Evolutionary conservation across 192 early-diverging fungal genomes (phyloP), one percentile per base, ranked within the genome.

Genomic region (Linderina pennispora): DNA sequence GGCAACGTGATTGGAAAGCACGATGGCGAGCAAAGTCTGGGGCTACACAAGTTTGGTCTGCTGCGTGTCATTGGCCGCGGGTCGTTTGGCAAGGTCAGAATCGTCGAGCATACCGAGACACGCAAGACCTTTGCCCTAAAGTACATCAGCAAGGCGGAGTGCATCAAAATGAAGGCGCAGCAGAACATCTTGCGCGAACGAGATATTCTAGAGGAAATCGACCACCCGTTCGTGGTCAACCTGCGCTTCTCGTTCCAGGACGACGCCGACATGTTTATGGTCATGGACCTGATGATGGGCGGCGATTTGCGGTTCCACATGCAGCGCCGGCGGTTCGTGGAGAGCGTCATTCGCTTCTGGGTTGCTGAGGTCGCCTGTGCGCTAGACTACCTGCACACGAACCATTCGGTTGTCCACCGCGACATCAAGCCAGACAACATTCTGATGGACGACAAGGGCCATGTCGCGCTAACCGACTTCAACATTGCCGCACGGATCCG

Each of bases 341-440:
- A 96, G 65, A 78, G 78, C 42, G 79, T 82, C 0, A 77, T 98
- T 23, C 53, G 71, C 36, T 86, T 94, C 55, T 92, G 89, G 81
- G 80, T 89, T n/a, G 90, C 91, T 14, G 95, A 98, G 74, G 44
- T 92, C 7, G 74, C 83, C 31, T 90, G 76, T 40, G 92, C 86
- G 4, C 50, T 96, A 16, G 60, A 74, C 40, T 89, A 96, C 60
- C 71, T 98, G 23, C 95, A 98, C 54, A 14, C 40, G 11, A 72
- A 67, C 23, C 78, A 84, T 39, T 68, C 68, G 11, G 89, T 96
- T 15, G 84, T 96, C 11, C 95, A 98, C 64, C 63, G 92, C 61
- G 95, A 98, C 61, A 77, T 98, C 43, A 98, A 96, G 68, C 95
- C 95, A 0, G 89, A 96, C 53, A 96, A 98, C 58, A 77, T 89